A percentile compares a stretch with the other conserved stretches of the same genome.
phyloP scores from a whole-genome alignment of 2,329 filamentous ascomycete genomes.

The Trichocomaceae sp. region DNA sequence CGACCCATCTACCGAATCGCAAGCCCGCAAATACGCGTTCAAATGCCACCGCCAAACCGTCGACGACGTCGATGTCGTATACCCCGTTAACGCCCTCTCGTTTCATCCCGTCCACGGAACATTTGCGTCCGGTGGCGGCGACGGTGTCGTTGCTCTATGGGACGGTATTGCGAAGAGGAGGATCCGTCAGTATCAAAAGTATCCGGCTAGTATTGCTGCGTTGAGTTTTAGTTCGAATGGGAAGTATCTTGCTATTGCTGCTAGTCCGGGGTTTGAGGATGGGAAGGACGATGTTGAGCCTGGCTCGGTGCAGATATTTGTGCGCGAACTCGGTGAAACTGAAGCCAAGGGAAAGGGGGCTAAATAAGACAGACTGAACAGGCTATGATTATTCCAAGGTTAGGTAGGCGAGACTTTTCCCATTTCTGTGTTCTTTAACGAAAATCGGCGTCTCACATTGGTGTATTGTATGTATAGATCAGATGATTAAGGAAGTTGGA shows the following conservation, averaged over 20 bases:
- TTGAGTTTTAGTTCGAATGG: conserved; percentile 73
- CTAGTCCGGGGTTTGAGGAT: conserved; percentile 83
- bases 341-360: conserved; percentile 82
- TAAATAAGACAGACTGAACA: too few species aligned
- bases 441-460: conserved; percentile 7
- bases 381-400: conserved; percentile 13
- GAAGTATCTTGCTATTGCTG: conserved; percentile 68
- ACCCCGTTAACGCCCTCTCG: conserved; percentile 81
- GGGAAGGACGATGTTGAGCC: conserved; percentile 70
- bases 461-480: conserved; percentile 7
- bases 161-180: conserved; percentile 84
- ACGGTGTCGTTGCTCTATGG: conserved; percentile 89
- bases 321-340: conserved; percentile 76
- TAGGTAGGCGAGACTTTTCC: background rate
- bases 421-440: background rate
- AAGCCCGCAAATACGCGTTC: conserved; percentile 94
- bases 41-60: conserved; percentile 85
- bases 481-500: background rate
- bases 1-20: conserved; percentile 77
- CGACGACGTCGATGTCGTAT: conserved; percentile 70
- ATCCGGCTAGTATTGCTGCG: conserved; percentile 69
- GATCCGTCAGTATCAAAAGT: conserved; percentile 82
- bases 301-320: conserved; percentile 67
- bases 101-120: conserved; percentile 80
- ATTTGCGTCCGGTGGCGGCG: conserved; percentile 82